Base-by-base conservation (phyloP, 2,329 filamentous ascomycete species). In the Rhytidhysteron rufulum region DNA sequence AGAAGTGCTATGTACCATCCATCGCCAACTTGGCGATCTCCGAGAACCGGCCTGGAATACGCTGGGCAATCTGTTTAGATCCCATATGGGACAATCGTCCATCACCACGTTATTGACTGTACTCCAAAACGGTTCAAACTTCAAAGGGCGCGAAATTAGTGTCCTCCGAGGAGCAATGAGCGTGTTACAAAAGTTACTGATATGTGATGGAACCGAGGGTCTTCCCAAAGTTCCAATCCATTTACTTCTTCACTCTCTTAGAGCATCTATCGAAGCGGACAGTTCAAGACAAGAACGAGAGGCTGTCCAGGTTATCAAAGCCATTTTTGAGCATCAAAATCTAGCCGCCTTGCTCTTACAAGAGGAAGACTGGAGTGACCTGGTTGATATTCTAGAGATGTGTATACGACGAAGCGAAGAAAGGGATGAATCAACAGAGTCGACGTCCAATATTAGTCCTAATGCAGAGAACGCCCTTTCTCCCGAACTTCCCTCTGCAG, bases 1-100 rank as follows among this genome's bases (percentile, higher is more conserved):
- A 25, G 79, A 84, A 45, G 77, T 88, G 4, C 70, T 90, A 39
- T 84, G 83, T 53, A 84, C 82, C 30, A 84, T 88, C 44, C 83
- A 85, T 58, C 81, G 78, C 45, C 71, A 86, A 37, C 77, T 89
- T 2, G 67, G 70, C 10, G 70, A 67, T 33, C 71, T 86, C 9
- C 71, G 79, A 42, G 79, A 82, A 46, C 73, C 78, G 30, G 76
- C 85, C 3, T 89, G 85, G 85, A 78, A 80, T 45, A 83, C 82
- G 1, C 70, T 89, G 22, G 74, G 77, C 55, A 84, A 87, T 48
- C 70, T 90, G 0, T 83, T 83, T 68, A 81, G 74, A 53, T 88
- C 85, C 1, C 85, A 88, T 57, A 80, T 87, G 48, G 84, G 84
- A 16, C 82, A 86, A 47, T 78, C 78, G 25, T 82, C 83, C 2